phyloP scores from a whole-genome alignment of 805 yeast species.

The Kazachstania psychrophila region DNA sequence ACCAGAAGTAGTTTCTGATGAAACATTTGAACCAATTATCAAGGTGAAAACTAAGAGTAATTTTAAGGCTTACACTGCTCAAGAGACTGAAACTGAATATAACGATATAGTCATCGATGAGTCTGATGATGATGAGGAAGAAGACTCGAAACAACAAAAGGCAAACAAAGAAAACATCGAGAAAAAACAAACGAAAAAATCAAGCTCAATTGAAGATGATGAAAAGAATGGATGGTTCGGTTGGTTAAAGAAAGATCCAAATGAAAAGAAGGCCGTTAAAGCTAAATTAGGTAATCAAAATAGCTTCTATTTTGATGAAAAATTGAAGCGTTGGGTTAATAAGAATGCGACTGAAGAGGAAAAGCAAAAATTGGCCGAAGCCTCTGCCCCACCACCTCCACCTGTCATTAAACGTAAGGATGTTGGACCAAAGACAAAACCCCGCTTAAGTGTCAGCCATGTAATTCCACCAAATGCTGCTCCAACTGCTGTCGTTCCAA shows the following conservation, averaged over 20 bases:
- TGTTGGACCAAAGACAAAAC: conserved; percentile 27
- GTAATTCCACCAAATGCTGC: conserved; percentile 24
- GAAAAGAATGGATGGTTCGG: conserved; percentile 37
- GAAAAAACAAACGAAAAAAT: conserved; percentile 14
- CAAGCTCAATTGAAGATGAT: conserved; percentile 15
- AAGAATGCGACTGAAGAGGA: conserved; percentile 58
- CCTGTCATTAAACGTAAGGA: conserved; percentile 31
- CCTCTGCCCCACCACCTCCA: conserved; percentile 68
- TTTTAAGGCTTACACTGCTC: conserved; percentile 14
- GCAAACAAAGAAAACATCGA: conserved; percentile 15
- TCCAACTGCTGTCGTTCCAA: conserved; percentile 29
- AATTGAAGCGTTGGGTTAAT: conserved; percentile 80
- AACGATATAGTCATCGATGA: conserved; percentile 39
- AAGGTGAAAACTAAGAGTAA: conserved; percentile 18
- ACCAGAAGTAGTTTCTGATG: conserved; percentile 13
- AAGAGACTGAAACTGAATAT: conserved; percentile 26
- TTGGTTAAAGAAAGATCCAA: conserved; percentile 54
- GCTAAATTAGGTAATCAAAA: conserved; percentile 78
- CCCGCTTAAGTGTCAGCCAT: conserved; percentile 31
- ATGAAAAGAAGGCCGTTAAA: conserved; percentile 63
- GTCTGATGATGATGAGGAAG: conserved; percentile 32
- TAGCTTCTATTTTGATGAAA: conserved; percentile 70
- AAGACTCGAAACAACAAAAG: conserved; percentile 15
- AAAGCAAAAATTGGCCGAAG: conserved; percentile 42
- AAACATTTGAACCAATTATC: conserved; percentile 25